Base-by-base conservation (phyloP, 768 basidiomycete genomes). In the Auricularia cornea region DNA sequence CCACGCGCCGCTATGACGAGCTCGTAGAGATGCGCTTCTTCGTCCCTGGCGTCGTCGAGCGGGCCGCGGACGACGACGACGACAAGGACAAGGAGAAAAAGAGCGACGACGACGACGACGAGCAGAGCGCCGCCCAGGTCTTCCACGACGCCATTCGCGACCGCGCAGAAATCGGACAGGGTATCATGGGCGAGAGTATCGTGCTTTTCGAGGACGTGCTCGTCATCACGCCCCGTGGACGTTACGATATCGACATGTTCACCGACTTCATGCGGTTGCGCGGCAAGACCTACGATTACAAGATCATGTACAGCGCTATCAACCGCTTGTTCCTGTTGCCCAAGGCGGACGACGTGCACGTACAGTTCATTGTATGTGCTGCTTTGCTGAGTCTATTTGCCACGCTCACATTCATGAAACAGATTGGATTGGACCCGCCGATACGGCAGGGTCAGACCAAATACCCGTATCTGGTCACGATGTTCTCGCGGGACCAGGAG, bases 201-300 rank as follows among this genome's bases (percentile, higher is more conserved):
- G 82, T 97, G 68, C 91, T 92, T 73, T 97, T 99, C 69, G 91
- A 94, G 70, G 97, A 99, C 68, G 89, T 98, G 18, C 83, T 94
- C 28, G 93, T 98, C 3, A 80, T 94, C 54, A 98, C 97, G 0
- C 97, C 97, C 64, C 87, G 96, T 81, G 95, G 96, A 61, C 88
- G 94, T 62, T 97, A 95, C 74, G 95, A 98, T 70, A 89, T 99
- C 77, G 97, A 98, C 77, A 94, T 99, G 90, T 98, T 92, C 80
- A 87, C 87, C 29, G 91, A 92, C 61, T 98, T 94, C 78, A 74
- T 99, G 71, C 88, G 97, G 51, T 77, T 98, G 33, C 89, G 94
- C n/a, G 97, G 97, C 60, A 97, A 98, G 77, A 98, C 95, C 1
- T 98, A 98, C 76, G 97, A 99, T 75, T 99, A 99, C 82, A 94